These are phyloP conservation scores for Parietichytrium sp. DNA, from an alignment of 108 stramenopile species.

Conservation along the genomic window DNA sequence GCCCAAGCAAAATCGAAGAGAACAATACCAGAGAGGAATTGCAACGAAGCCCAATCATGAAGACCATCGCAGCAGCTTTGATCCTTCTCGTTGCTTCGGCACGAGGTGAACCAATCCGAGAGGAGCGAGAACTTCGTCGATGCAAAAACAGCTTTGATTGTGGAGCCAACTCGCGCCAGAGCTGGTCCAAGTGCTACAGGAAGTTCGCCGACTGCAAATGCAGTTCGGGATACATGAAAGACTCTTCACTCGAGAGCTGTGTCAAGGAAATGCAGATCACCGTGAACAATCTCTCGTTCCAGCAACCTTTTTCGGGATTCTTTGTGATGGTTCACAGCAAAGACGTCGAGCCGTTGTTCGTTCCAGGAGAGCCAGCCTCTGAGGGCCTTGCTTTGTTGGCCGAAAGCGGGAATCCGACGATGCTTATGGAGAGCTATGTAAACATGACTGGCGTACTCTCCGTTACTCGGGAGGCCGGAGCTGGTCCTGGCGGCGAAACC, in stretches of 20 bases:
- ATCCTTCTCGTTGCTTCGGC: too few species aligned
- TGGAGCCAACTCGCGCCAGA: too few species aligned
- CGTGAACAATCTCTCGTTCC: conserved; percentile 32
- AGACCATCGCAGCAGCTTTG: too few species aligned
- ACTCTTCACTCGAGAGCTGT: neutral
- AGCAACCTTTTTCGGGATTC: conserved; percentile 44
- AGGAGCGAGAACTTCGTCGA: too few species aligned
- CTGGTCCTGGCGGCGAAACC: neutral
- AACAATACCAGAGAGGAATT: too few species aligned
- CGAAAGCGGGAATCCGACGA: neutral
- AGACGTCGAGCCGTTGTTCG: conserved; percentile 26
- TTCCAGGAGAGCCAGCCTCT: neutral
- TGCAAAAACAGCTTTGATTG: too few species aligned
- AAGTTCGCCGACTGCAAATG: neutral
- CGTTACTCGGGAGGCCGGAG: neutral
- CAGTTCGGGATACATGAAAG: neutral
- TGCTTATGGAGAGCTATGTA: neutral
- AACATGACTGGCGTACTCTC: neutral
- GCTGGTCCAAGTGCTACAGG: too few species aligned
- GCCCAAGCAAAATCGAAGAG: too few species aligned
- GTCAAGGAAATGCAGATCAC: neutral
- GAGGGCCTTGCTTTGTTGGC: neutral
- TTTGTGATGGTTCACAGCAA: conserved; percentile 41
- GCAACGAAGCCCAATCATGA: too few species aligned
- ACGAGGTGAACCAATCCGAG: too few species aligned